These are phyloP conservation scores for Penicillium sp. DNA, from an alignment of 2,329 filamentous ascomycete species.

Conservation along the genomic window DNA sequence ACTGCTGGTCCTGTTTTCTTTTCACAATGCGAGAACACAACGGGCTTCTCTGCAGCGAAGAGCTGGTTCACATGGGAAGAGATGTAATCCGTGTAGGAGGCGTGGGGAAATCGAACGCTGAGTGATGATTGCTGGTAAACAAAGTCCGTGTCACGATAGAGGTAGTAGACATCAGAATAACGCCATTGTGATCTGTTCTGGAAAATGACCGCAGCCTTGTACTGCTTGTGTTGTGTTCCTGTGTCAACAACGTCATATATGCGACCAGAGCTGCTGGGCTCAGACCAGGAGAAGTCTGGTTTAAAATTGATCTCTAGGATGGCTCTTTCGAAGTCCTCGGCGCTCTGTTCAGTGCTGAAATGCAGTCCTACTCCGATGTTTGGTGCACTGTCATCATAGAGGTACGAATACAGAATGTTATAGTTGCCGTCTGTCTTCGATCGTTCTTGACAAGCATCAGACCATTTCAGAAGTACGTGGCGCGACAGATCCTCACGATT, in stretches of 20 bases:
- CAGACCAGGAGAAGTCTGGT: conserved; percentile 26
- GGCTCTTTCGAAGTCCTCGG: conserved; percentile 28
- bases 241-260: conserved; percentile 31
- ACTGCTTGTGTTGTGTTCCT: conserved; percentile 29
- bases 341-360: conserved; percentile 23
- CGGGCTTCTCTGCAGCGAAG: conserved; percentile 23
- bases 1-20: conserved; percentile 19
- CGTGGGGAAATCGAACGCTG: conserved; percentile 27
- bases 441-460: conserved; percentile 30
- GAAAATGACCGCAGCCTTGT: conserved; percentile 28
- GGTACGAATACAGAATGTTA: conserved; percentile 28
- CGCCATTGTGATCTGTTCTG: conserved; percentile 24
- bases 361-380: conserved; percentile 29
- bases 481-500: conserved; percentile 21
- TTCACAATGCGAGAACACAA: conserved; percentile 32
- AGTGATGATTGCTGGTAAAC: conserved; percentile 22
- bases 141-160: conserved; percentile 32
- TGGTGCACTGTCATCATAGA: conserved; percentile 31
- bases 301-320: conserved; percentile 23
- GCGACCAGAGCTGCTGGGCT: conserved; percentile 22
- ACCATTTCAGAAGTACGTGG: conserved; percentile 31
- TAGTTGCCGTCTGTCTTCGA: conserved; percentile 33
- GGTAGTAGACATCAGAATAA: conserved; percentile 28
- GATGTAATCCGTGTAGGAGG: conserved; percentile 30
- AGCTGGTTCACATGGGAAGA: conserved; percentile 32